Evolutionary conservation across 192 early-diverging fungal genomes (phyloP).

Genomic region (Linnemannia elongata): DNA sequence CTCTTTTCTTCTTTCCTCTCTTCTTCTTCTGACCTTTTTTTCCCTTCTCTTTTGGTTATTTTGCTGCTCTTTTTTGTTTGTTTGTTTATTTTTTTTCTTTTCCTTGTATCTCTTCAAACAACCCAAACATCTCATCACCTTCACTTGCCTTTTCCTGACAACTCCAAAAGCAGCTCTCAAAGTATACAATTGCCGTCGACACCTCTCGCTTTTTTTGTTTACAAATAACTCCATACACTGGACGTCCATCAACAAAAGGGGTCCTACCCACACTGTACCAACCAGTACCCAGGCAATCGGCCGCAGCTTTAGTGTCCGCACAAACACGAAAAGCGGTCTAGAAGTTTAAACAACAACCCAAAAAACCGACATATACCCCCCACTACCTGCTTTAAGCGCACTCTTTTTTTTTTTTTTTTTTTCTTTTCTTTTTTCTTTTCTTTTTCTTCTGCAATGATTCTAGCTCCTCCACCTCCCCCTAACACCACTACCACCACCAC

Average conservation of each 20-base stretch:
- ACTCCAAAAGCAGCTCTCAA: not conserved
- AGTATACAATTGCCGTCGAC: not conserved
- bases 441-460: not conserved
- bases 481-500: not conserved
- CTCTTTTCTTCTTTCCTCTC: not conserved
- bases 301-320: conserved; percentile 4
- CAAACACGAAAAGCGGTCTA: not conserved
- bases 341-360: not conserved
- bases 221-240: not conserved
- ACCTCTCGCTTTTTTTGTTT: not conserved
- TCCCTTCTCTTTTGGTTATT: not conserved
- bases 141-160: not conserved
- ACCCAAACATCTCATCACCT: not conserved
- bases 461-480: not conserved
- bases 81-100: not conserved
- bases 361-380: not conserved
- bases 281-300: not conserved
- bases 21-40: not conserved
- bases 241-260: not conserved
- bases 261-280: not conserved
- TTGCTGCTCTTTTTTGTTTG: not conserved
- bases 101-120: not conserved
- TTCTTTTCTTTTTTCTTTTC: not conserved
- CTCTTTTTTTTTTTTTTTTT: not conserved
- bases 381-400: not conserved